phyloP scores from a whole-genome alignment of 257 asterid genomes.

The Ajuga chamaepitys region DNA sequence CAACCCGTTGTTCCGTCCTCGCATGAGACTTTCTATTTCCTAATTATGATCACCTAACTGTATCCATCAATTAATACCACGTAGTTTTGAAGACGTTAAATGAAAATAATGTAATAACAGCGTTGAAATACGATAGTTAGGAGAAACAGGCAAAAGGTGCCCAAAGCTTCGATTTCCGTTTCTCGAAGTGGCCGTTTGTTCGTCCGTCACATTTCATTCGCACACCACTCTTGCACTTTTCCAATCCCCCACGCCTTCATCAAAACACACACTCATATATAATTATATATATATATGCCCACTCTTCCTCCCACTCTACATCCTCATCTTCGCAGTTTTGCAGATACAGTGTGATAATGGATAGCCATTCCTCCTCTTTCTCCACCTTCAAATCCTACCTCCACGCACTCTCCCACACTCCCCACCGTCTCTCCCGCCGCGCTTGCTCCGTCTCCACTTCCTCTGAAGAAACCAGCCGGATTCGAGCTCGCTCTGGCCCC shows the following conservation, averaged over 20 bases:
- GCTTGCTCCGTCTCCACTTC: slow-evolving; percentile 69
- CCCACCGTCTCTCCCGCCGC: slow-evolving; percentile 61
- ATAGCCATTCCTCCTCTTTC: slow-evolving; percentile 39
- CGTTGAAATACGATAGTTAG: too few species aligned
- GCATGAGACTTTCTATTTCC: too few species aligned
- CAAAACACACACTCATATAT: not conserved
- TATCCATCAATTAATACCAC: too few species aligned
- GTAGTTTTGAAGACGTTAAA: too few species aligned
- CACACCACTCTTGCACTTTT: not conserved
- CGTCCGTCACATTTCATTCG: not conserved
- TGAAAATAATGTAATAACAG: too few species aligned
- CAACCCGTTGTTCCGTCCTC: too few species aligned
- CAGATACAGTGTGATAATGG: not conserved
- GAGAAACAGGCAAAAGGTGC: too few species aligned
- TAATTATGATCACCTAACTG: too few species aligned
- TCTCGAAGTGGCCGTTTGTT: slow-evolving; percentile 13
- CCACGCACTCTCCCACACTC: slow-evolving; percentile 79
- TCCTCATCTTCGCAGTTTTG: not conserved
- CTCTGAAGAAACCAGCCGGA: slow-evolving; percentile 42
- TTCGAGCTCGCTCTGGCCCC: slow-evolving; percentile 53
- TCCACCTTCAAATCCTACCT: slow-evolving; percentile 47
- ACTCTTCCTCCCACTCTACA: not conserved
- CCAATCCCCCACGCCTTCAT: not conserved
- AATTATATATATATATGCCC: not conserved
- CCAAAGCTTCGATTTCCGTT: slow-evolving; percentile 11